phyloP scores from a whole-genome alignment of 164 flowering plant genomes.

The grape (Vitis vinifera) region DNA sequence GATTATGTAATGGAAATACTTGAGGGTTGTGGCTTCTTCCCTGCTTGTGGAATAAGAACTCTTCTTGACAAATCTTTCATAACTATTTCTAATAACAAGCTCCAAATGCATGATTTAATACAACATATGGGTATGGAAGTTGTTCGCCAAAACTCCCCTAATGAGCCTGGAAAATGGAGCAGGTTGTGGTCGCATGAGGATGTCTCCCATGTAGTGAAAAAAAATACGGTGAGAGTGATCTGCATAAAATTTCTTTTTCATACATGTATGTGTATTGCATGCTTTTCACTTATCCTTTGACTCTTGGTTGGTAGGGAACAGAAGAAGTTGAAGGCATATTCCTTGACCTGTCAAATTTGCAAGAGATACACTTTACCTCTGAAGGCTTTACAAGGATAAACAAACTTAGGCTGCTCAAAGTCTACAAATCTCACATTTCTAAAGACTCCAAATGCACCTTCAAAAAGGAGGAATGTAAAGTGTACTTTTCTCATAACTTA shows the following conservation, averaged over 20 bases:
- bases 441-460: background rate
- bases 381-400: background rate
- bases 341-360: background rate
- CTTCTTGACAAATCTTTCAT: slow-evolving; percentile 11
- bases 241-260: too few relatives aligned
- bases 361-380: background rate
- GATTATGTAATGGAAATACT: background rate
- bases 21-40: background rate
- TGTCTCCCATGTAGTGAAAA: background rate
- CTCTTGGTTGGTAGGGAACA: slow-evolving; percentile 4
- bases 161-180: slow-evolving; percentile 6
- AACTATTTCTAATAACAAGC: background rate
- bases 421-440: too few relatives aligned
- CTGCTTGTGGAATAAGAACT: background rate
- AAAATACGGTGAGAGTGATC: background rate
- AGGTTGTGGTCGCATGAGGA: slow-evolving; percentile 1
- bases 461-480: too few relatives aligned
- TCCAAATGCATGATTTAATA: slow-evolving; percentile 13
- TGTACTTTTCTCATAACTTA: too few relatives aligned
- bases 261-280: too few relatives aligned
- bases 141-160: slow-evolving; percentile 11
- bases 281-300: background rate
- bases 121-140: slow-evolving; percentile 15
- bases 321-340: slow-evolving; percentile 8
- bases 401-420: background rate